Conservation (phyloP, 106 monocot species). For the Allium sativum region DNA sequence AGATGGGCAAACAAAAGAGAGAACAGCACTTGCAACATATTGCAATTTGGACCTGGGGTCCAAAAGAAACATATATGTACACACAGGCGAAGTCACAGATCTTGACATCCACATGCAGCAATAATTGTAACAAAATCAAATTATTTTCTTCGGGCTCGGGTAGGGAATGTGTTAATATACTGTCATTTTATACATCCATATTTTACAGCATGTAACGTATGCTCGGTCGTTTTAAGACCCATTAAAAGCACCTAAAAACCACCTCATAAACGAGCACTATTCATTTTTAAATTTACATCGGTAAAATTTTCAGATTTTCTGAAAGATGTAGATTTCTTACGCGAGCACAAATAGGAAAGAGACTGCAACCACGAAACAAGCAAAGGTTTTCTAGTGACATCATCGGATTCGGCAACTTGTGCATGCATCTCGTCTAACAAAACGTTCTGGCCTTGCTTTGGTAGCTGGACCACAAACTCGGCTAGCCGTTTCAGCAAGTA, state of each 20-base stretch:
- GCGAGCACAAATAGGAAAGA: conserved; percentile 74
- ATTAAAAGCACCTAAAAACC: neutral
- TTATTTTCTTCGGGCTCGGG: no score
- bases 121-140: no score
- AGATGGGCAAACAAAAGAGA: no score
- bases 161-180: no score
- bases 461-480: conserved; percentile 45
- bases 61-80: no score
- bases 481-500: conserved; percentile 67
- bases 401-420: conserved; percentile 86
- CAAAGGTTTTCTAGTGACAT: conserved; percentile 78
- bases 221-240: no score
- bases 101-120: no score
- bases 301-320: neutral
- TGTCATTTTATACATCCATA: no score
- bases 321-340: conserved; percentile 2
- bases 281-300: neutral
- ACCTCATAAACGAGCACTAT: neutral
- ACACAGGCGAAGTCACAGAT: no score
- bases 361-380: conserved; percentile 95
- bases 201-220: no score
- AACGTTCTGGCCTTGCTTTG: conserved; percentile 56
- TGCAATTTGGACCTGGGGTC: no score
- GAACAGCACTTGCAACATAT: no score
- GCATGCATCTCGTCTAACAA: conserved; percentile 57